Conservation (phyloP, 1,284 basidiomycete genomes). For the Pseudozyma flocculosa region DNA sequence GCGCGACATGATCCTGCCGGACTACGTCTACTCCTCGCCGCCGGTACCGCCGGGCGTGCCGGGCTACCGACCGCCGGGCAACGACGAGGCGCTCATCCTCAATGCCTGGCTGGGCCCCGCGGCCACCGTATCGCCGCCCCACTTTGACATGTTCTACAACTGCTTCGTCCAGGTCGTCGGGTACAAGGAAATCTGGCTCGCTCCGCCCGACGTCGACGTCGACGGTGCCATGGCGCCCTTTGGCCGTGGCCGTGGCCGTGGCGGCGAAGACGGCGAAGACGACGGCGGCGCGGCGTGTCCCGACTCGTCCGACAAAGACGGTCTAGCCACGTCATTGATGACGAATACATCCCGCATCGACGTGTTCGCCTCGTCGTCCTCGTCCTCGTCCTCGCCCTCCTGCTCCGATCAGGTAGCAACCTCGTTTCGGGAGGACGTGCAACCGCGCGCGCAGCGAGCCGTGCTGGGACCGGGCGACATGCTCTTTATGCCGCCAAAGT, state of each 20-base stretch:
- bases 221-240: slow-evolving; percentile 9
- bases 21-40: slow-evolving; percentile 79
- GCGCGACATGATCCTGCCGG: slow-evolving; percentile 75
- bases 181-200: slow-evolving; percentile 86
- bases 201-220: slow-evolving; percentile 63
- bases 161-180: slow-evolving; percentile 88
- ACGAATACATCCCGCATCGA: slow-evolving; percentile 34
- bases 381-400: no score
- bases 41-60: slow-evolving; percentile 60
- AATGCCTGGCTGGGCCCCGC: slow-evolving; percentile 88
- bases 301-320: background rate
- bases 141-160: slow-evolving; percentile 94
- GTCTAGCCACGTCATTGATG: slow-evolving; percentile 26
- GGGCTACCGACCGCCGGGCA: slow-evolving; percentile 68
- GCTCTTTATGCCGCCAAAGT: slow-evolving; percentile 42
- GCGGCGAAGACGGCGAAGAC: background rate
- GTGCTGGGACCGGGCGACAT: slow-evolving; percentile 40
- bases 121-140: slow-evolving; percentile 78
- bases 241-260: background rate
- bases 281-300: background rate
- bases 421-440: slow-evolving; percentile 6
- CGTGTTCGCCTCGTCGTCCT: slow-evolving; percentile 32
- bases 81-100: slow-evolving; percentile 67
- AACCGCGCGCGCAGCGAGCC: slow-evolving; percentile 9
- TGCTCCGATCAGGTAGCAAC: no score